Evolutionary conservation across 2,329 filamentous ascomycete genomes (phyloP).

Genomic region (Lachnellula suecica): DNA sequence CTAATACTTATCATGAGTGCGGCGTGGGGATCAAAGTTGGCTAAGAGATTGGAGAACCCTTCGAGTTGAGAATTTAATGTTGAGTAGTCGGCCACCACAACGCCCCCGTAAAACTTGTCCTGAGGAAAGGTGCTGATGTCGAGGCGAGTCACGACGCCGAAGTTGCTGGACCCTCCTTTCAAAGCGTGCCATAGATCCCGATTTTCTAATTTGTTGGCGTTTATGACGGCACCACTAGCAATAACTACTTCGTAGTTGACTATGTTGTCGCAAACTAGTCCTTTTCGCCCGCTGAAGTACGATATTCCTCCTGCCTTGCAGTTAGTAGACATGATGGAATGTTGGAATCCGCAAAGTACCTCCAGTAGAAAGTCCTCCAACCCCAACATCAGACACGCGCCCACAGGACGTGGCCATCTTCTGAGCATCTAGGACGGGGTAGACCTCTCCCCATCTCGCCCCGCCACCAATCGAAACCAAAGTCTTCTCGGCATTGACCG

Average conservation of each 20-base stretch:
- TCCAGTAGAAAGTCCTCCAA: conserved; percentile 39
- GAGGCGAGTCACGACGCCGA: conserved; percentile 50
- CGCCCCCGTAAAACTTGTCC: conserved; percentile 13
- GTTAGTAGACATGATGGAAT: background rate
- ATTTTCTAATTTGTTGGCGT: conserved; percentile 41
- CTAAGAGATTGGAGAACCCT: conserved; percentile 1
- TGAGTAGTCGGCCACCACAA: background rate
- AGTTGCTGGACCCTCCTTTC: conserved; percentile 57
- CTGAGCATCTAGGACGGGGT: conserved; percentile 32
- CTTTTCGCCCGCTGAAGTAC: conserved; percentile 33
- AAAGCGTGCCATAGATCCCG: conserved; percentile 51
- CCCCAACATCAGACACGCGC: conserved; percentile 36
- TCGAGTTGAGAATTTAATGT: background rate
- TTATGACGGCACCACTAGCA: conserved; percentile 46
- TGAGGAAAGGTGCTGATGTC: conserved; percentile 37
- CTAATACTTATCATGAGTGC: conserved; percentile 5
- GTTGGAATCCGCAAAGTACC: conserved; percentile 10
- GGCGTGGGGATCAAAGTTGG: conserved; percentile 9
- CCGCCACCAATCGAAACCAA: conserved; percentile 36
- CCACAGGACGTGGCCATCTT: conserved; percentile 36
- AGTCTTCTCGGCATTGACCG: conserved; percentile 25
- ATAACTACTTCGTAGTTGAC: conserved; percentile 50
- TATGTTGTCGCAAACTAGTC: conserved; percentile 47
- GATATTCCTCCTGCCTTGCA: conserved; percentile 13
- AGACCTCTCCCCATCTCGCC: conserved; percentile 38